Percentiles rank a stretch among this genome's conserved stretches.
These are phyloP conservation scores for Nakazawaea ernobii DNA, from an alignment of 805 yeast species.

Conservation along the genomic window DNA sequence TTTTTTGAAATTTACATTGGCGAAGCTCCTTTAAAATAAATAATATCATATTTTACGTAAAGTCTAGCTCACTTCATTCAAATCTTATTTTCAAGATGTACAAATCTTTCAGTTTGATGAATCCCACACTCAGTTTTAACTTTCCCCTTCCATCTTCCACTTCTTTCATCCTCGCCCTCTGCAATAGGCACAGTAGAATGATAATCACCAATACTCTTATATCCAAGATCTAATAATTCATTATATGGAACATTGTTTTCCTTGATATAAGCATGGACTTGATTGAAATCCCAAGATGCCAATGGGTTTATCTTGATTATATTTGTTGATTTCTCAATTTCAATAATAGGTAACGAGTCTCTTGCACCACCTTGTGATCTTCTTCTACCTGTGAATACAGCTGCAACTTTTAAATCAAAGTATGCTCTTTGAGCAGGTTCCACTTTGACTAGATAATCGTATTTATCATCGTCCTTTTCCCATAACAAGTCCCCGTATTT, in stretches of 20 bases:
- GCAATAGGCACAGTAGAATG: conserved; percentile 87
- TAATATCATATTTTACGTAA: too few species aligned
- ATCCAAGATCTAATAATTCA: conserved; percentile 76
- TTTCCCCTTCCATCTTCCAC: conserved; percentile 96
- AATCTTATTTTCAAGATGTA: conserved; percentile 34
- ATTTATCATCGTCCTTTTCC: conserved; percentile 74
- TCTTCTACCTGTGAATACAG: conserved; percentile 89
- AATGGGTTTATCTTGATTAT: conserved; percentile 86
- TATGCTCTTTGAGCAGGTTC: conserved; percentile 91
- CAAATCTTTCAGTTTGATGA: conserved; percentile 74
- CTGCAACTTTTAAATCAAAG: conserved; percentile 61
- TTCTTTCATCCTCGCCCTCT: conserved; percentile 91
- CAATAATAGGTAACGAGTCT: conserved; percentile 64
- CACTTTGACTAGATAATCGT: conserved; percentile 85
- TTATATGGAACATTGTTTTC: conserved; percentile 78
- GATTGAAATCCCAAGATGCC: conserved; percentile 72
- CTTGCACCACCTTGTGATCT: conserved; percentile 87
- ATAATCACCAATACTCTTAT: conserved; percentile 91
- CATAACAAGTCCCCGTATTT: conserved; percentile 75
- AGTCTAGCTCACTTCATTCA: too few species aligned
- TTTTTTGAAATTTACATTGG: too few species aligned
- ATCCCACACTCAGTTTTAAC: conserved; percentile 94
- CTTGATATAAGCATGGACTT: conserved; percentile 66
- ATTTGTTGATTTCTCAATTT: conserved; percentile 63
- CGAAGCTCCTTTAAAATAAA: too few species aligned